Base-by-base conservation (phyloP, 2,329 filamentous ascomycete species). In the Exophiala dermatitidis region DNA sequence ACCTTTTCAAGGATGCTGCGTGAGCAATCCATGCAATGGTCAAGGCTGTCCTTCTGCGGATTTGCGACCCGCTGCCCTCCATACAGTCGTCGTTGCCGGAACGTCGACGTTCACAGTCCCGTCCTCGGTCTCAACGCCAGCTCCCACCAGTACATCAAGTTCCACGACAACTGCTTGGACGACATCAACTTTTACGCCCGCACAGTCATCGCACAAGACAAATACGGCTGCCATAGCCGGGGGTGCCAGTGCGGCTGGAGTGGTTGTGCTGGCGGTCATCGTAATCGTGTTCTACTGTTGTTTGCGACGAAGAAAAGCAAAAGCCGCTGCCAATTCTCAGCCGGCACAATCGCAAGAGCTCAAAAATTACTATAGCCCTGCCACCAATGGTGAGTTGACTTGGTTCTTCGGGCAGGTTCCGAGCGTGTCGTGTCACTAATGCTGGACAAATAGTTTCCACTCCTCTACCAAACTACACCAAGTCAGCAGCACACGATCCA, bases 1-100 rank as follows among this genome's bases (percentile, higher is more conserved):
- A 7, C 7, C 54, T 26, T 57, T 57, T 31, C 54, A 57, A 32
- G 54, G 54, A 7, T 57, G 54, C 34, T 57, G 54, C 38, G 54
- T 44, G n/a, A 57, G 49, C 30, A 50, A 57, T 48, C 54, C 54
- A 32, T 57, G 54, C 50, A 57, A 57, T 33, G 54, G 54, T 12
- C 46, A 57, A 41, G 54, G 54, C 9, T 57, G 54, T 33, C 50
- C 54, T 6, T 19, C 46, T 4, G 36, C 42, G 6, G 50, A 57
- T 42, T 29, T 57, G 19, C 46, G 46, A 30, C 26, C 54, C 7
- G 54, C 54, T 19, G 54, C 31, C 8, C 43, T 53, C 33, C 54
- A 57, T 36, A 57, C 54, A 3, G 50, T 57, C 10, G 50, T 37
- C 4, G 50, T 57, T 10, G 54, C 54, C 32, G 54, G 54, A 57